Evolutionary conservation across 2,329 filamentous ascomycete species (phyloP).

Genomic region (Epichloe gansuensis): DNA sequence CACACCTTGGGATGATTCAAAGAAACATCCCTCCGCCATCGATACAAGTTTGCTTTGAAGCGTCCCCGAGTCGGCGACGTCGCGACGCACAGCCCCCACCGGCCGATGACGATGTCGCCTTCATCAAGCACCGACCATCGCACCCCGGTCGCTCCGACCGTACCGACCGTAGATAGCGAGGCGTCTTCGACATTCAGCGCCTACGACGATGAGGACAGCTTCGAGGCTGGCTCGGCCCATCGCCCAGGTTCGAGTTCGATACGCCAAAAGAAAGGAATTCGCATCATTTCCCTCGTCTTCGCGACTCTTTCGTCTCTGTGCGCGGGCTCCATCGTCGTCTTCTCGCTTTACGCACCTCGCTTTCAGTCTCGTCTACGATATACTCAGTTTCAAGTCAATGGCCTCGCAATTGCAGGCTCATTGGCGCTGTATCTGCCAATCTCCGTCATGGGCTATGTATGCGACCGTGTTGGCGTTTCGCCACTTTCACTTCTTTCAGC

Average conservation of each 20-base stretch:
- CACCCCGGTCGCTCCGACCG: not conserved
- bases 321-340: conserved; percentile 84
- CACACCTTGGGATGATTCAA: not conserved
- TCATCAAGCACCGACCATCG: conserved; percentile 4
- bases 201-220: conserved; percentile 6
- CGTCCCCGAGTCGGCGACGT: not conserved
- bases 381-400: conserved; percentile 84
- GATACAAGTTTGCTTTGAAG: not conserved
- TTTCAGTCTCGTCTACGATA: conserved; percentile 82
- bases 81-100: not conserved
- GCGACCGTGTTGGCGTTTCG: conserved; percentile 75
- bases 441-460: conserved; percentile 77
- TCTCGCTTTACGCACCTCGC: conserved; percentile 84
- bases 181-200: conserved; percentile 2
- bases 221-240: conserved; percentile 8
- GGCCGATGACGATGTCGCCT: conserved; percentile 3
- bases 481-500: conserved; percentile 63
- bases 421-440: conserved; percentile 88
- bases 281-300: conserved; percentile 38
- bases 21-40: not conserved
- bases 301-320: conserved; percentile 54
- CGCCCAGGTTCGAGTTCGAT: conserved; percentile 13
- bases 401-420: conserved; percentile 75
- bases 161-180: not conserved
- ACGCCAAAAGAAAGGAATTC: conserved; percentile 22